Base-by-base conservation (phyloP, 2,329 filamentous ascomycete species). In the Chrysoporthe deuterocubensis region DNA sequence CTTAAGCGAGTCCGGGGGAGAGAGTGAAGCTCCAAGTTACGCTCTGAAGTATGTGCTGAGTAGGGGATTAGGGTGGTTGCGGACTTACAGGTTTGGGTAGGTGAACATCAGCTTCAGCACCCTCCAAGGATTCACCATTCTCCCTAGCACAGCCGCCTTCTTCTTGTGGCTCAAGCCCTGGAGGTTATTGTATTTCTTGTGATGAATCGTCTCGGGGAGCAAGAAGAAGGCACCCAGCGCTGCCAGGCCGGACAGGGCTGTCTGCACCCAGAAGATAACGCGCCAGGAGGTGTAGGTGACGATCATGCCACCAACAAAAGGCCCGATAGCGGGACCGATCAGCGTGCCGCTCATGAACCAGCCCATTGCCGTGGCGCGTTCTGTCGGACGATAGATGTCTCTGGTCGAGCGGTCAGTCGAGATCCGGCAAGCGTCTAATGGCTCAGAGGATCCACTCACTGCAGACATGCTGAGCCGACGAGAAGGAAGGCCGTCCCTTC, bases 231-330 rank as follows among this genome's bases (percentile, higher is more conserved):
- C 83, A 2, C 87, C 79, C 0, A 87, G n/a, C 0, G 83, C 80
- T 1, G 86, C 87, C 0, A 83, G 76, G 2, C 83, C 89, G 0
- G 86, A 85, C 1, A 92, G 81, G 0, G 84, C 89, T 0, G 87
- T 84, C 72, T 92, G 89, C 1, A 92, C 81, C 87, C 89, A 92
- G 78, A 92, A 92, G 68, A 92, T 90, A 56, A 86, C 85, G 42
- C 89, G 81, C 90, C 90, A 92, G 21, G 82, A 83, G 4, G 82
- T 79, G 76, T 86, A 92, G 0, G 89, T 92, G 37, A 92, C 88
- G 63, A 92, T 90, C 37, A 92, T 87, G 40, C 90, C 90, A 70
- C 90, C 85, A 8, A 92, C 81, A 71, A 91, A 89, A 0, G 85
- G 84, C 0, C 89, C 89, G 67, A 89, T 78, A 1, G 85, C 87